These are phyloP conservation scores for Yarrowia keelungensis DNA, from an alignment of 805 yeast genomes.

Conservation along the genomic window DNA sequence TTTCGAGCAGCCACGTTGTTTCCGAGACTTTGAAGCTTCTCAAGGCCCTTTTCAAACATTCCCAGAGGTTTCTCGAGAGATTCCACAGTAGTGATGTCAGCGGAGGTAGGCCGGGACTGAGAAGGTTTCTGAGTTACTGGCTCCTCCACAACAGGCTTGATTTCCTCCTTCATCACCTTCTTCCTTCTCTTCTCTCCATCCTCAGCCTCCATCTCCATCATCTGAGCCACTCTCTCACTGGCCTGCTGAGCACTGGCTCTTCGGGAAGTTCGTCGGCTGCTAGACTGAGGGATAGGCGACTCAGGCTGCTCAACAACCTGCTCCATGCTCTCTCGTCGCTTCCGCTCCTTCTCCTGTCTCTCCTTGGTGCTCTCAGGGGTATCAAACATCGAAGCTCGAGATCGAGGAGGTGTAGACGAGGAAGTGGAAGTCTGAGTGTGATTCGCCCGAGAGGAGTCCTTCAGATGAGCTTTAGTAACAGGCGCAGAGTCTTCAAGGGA, in stretches of 20 bases:
- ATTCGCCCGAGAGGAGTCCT: background rate
- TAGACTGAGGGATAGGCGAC: conserved; percentile 10
- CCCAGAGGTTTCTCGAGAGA: conserved; percentile 12
- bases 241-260: conserved; percentile 2
- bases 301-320: conserved; percentile 32
- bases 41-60: background rate
- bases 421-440: background rate
- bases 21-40: conserved; percentile 1
- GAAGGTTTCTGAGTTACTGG: background rate
- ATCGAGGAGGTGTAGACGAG: conserved; percentile 15
- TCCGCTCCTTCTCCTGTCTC: conserved; percentile 21
- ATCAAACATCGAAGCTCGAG: conserved; percentile 19
- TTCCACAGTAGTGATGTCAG: background rate
- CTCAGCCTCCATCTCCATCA: background rate
- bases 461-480: background rate
- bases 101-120: background rate
- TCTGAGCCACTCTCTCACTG: background rate
- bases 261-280: conserved; percentile 8
- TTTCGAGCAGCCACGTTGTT: conserved; percentile 1
- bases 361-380: conserved; percentile 23
- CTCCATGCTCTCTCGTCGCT: conserved; percentile 23
- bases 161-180: too few relatives aligned
- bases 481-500: background rate
- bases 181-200: background rate
- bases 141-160: too few relatives aligned